These are phyloP conservation scores for Ophiostoma populinum DNA, from an alignment of 2,329 filamentous ascomycete species.

Conservation along the genomic window DNA sequence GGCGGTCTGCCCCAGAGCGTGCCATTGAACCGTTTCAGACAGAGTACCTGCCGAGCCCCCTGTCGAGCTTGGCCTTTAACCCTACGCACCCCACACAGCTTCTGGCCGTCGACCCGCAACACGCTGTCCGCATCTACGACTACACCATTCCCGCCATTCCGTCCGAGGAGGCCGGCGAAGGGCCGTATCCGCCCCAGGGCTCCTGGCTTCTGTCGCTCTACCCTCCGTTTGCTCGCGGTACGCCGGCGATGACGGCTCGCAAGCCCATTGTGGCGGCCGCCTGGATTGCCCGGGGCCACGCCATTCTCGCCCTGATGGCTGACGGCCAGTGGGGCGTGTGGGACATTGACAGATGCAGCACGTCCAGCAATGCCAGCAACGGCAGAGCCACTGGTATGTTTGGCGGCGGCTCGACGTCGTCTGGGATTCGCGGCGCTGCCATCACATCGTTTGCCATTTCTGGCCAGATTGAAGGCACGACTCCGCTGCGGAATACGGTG, in stretches of 20 bases:
- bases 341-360: slow-evolving; percentile 42
- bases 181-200: slow-evolving; percentile 37
- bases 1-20: slow-evolving; percentile 9
- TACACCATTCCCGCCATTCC: slow-evolving; percentile 35
- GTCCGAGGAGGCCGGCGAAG: slow-evolving; percentile 30
- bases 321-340: slow-evolving; percentile 53
- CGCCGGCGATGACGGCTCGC: slow-evolving; percentile 23
- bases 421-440: slow-evolving; percentile 38
- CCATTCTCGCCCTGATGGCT: slow-evolving; percentile 38
- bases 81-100: slow-evolving; percentile 40
- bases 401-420: slow-evolving; percentile 24
- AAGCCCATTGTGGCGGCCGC: slow-evolving; percentile 45
- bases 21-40: slow-evolving; percentile 38
- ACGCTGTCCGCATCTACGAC: slow-evolving; percentile 45
- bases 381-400: slow-evolving; percentile 19
- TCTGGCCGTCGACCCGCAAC: slow-evolving; percentile 34
- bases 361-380: slow-evolving; percentile 9
- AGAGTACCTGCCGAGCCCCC: slow-evolving; percentile 36
- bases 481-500: slow-evolving; percentile 30
- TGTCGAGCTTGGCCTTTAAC: slow-evolving; percentile 42
- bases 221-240: slow-evolving; percentile 33
- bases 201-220: slow-evolving; percentile 49
- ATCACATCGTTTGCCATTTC: slow-evolving; percentile 39
- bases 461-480: slow-evolving; percentile 43
- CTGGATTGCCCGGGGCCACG: slow-evolving; percentile 44